These are phyloP conservation scores for Mycena floridula DNA, from an alignment of 768 basidiomycete genomes.

Conservation along the genomic window DNA sequence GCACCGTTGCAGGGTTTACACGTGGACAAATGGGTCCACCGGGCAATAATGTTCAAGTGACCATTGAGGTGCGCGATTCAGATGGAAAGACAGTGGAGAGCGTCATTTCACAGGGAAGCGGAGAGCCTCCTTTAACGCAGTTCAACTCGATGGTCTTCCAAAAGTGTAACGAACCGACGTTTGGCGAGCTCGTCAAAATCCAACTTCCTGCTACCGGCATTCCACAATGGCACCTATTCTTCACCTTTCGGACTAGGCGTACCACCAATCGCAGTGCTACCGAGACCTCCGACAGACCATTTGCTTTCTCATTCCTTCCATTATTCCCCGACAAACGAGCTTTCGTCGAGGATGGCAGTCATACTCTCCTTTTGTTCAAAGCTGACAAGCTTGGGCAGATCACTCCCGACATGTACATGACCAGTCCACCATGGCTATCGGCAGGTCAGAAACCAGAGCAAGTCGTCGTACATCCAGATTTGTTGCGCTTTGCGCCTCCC, in stretches of 20 bases:
- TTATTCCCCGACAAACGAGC: slow-evolving; percentile 71
- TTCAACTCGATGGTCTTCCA: slow-evolving; percentile 92
- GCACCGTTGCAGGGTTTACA: slow-evolving; percentile 56
- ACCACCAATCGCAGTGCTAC: slow-evolving; percentile 38
- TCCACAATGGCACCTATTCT: slow-evolving; percentile 86
- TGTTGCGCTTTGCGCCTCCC: slow-evolving; percentile 60
- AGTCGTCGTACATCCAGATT: slow-evolving; percentile 47
- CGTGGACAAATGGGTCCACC: slow-evolving; percentile 48
- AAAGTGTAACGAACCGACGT: slow-evolving; percentile 84
- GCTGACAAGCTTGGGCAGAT: slow-evolving; percentile 66
- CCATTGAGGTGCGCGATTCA: slow-evolving; percentile 77
- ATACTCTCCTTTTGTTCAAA: slow-evolving; percentile 77
- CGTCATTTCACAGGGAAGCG: slow-evolving; percentile 77
- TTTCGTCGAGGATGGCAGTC: slow-evolving; percentile 87
- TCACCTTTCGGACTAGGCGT: slow-evolving; percentile 81
- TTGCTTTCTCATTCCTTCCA: slow-evolving; percentile 91
- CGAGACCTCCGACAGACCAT: slow-evolving; percentile 62
- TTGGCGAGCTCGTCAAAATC: slow-evolving; percentile 89
- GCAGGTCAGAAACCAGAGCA: slow-evolving; percentile 58
- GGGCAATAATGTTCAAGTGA: slow-evolving; percentile 77
- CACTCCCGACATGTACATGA: slow-evolving; percentile 65
- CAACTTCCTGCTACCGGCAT: slow-evolving; percentile 61
- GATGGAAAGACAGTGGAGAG: slow-evolving; percentile 65
- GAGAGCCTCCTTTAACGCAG: slow-evolving; percentile 72
- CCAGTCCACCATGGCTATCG: slow-evolving; percentile 54